Conservation (phyloP, 106 monocot genomes). For the Triglochin maritima region DNA sequence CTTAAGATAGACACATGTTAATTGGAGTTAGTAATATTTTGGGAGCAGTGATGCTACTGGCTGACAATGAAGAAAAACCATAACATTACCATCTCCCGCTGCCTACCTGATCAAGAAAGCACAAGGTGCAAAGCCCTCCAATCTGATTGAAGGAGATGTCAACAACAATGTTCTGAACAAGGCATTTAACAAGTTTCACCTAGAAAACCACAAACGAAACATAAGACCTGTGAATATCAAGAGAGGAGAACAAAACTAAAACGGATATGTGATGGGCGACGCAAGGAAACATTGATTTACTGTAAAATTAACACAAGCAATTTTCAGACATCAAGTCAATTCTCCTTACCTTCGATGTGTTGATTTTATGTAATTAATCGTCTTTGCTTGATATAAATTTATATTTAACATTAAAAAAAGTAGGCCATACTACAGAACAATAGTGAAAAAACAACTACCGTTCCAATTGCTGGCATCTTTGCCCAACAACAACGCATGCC, state of each 20-base stretch:
- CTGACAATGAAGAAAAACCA: not conserved
- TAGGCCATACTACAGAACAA: no score
- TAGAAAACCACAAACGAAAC: constrained; percentile 7
- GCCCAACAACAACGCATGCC: not conserved
- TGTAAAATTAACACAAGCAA: no score
- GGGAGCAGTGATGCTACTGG: no score
- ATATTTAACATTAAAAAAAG: constrained; percentile 2
- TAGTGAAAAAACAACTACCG: no score
- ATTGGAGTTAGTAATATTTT: no score
- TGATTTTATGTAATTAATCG: no score
- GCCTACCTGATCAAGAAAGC: constrained; percentile 70
- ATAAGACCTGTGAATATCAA: not conserved
- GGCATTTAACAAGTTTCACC: constrained; percentile 92
- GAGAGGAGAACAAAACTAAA: not conserved
- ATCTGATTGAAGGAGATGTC: constrained; percentile 95
- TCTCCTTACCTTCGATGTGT: no score
- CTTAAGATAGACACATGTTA: not conserved
- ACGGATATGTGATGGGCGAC: not conserved
- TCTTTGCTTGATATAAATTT: not conserved
- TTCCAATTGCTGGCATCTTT: not conserved
- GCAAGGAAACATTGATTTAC: not conserved
- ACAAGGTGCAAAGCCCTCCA: constrained; percentile 81
- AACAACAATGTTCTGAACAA: constrained; percentile 85
- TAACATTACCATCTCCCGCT: not conserved
- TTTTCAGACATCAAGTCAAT: no score